A percentile compares a stretch with the other conserved stretches of the same genome.
These are phyloP conservation scores for Aspergillus kassunensis DNA, from an alignment of 495 filamentous ascomycete genomes.

Conservation along the genomic window DNA sequence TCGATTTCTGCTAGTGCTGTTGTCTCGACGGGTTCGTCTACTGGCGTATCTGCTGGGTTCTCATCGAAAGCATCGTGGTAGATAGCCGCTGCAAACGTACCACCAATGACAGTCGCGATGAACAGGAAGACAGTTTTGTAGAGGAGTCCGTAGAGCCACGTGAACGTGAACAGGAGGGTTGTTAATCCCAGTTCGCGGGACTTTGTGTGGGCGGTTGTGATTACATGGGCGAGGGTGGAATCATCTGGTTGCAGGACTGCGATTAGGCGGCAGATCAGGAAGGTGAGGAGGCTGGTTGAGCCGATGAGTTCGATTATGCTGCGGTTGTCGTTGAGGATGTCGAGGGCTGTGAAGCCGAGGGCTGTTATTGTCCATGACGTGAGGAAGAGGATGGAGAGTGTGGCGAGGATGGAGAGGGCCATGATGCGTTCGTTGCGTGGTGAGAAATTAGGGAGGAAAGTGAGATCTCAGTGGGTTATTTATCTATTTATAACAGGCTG, in stretches of 20 bases:
- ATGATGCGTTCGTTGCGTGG: not conserved
- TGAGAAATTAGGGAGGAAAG: not conserved
- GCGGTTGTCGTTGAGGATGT: slow-evolving; percentile 14
- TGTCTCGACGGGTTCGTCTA: not conserved
- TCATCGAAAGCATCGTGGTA: slow-evolving; percentile 11
- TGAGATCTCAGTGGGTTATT: not conserved
- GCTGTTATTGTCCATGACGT: slow-evolving; percentile 17
- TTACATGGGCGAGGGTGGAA: slow-evolving; percentile 3
- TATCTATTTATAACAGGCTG: not conserved
- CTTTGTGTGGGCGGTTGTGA: slow-evolving; percentile 8
- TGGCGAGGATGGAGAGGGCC: not conserved
- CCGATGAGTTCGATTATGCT: slow-evolving; percentile 10
- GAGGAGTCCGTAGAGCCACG: slow-evolving; percentile 20
- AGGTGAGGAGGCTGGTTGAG: slow-evolving; percentile 23
- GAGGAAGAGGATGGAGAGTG: not conserved
- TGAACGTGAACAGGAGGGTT: slow-evolving; percentile 3
- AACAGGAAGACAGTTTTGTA: slow-evolving; percentile 12
- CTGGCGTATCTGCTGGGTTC: not conserved
- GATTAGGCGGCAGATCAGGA: slow-evolving; percentile 12
- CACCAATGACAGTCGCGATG: slow-evolving; percentile 17
- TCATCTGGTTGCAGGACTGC: not conserved
- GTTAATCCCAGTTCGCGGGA: slow-evolving; percentile 12
- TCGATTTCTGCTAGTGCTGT: slow-evolving; percentile 6
- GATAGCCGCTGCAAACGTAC: slow-evolving; percentile 6
- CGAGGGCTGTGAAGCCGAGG: slow-evolving; percentile 18